Base-by-base conservation (phyloP, 176 grass and related monocot species). In the Tuctoria greenei region DNA sequence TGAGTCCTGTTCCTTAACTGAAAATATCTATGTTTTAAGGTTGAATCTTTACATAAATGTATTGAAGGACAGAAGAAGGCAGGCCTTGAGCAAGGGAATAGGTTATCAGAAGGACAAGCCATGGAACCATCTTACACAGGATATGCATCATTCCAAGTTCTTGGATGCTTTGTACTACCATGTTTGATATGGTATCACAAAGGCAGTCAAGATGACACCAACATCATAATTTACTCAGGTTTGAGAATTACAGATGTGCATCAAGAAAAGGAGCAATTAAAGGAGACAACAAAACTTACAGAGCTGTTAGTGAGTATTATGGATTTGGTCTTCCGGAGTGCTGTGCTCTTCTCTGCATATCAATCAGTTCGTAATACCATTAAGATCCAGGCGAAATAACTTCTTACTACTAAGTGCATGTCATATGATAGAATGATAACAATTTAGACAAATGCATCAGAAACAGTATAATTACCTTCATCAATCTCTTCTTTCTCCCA, bases 401-500 rank as follows among this genome's bases (percentile, higher is more conserved):
- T 8, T 39, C 21, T 65, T 79, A 82, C 37, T 72, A 43, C 42
- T 42, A 18, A 61, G 7, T 43, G 76, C 27, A 16, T 23, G 83
- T 39, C n/a, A 83, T 62, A 79, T 45, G 44, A 51, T 20, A 50
- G 55, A 56, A 83, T 58, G 64, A 62, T 16, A 61, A 78, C 60
- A 74, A 27, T 42, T 46, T 58, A 9, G 20, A 69, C 73, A 23
- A 79, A 7, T 24, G 5, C 10, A 75, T 20, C 45, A 51, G 25
- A 75, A 78, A 58, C 58, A 75, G 59, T 61, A 69, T 79, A 63
- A 62, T 73, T 65, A 50, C 91, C 95, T 92, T 99, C 95, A 61
- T 99, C 91, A 79, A 99, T 99, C 77, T 92, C 95, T 88, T 99
- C 95, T 82, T 99, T 99, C 69, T 99, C 92, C 95, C 95, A 95